Base-by-base conservation (phyloP, 257 asterid genomes). In the Agastache rugosa region DNA sequence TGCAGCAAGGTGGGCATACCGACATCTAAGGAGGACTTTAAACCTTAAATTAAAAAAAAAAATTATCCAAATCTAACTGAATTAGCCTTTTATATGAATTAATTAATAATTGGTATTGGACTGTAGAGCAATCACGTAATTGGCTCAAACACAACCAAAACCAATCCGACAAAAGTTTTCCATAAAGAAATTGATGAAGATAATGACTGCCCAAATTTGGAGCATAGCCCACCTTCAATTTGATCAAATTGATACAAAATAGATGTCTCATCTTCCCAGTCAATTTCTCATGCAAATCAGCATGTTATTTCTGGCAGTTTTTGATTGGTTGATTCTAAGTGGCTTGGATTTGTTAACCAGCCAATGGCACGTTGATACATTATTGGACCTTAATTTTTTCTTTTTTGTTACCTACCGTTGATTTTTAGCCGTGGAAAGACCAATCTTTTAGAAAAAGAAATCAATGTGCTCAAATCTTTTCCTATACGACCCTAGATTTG, bases 211-310 rank as follows among this genome's bases (percentile, higher is more conserved):
- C 70, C 25, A 55, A 77, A 82, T 54, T 60, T 62, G 71, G 60
- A 63, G 34, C 45, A 62, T 44, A 58, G 48, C 41, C 70, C 14
- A 47, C 11, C 22, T n/a, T 27, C 55, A 8, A 19, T 63, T 42
- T 66, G 62, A 82, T 72, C 62, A 19, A 61, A 73, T 17, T 63
- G 73, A 48, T 73, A 55, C 67, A 78, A 34, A 74, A 78, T 45
- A 58, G 14, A 60, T 75, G 82, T 83, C 78, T 51, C 75, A 69
- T 53, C 74, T 55, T 34, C 25, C 8, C 35, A 20, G 77, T 73
- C 78, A 79, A 72, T 75, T 72, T 62, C 79, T 76, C 85, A 85
- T 80, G 87, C 91, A 83, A 74, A 78, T 78, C 75, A 77, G 58
- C 17, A 67, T 35, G 35, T 65, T 80, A 23, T 29, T 73, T 60